These are phyloP conservation scores for Quercus aquifolioides DNA, from an alignment of 306 rosid species.

Conservation along the genomic window DNA sequence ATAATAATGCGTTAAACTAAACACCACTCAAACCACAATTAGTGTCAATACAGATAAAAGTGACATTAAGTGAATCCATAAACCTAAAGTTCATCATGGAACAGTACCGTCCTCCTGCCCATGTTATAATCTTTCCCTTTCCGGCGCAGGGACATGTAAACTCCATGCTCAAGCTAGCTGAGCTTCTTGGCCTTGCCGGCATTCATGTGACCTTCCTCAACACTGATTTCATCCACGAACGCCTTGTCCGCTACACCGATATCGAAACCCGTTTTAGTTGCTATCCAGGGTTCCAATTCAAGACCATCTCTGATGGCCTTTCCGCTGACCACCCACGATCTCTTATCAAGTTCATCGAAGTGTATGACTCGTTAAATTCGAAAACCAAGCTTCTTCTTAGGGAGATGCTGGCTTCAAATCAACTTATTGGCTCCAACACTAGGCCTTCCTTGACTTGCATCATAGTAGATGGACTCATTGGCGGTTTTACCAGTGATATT, in stretches of 20 bases:
- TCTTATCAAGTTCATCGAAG: neutral
- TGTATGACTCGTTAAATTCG: neutral
- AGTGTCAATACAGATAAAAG: no score
- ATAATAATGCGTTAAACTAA: no score
- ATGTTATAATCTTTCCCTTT: constrained; percentile 30
- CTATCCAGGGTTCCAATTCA: constrained; percentile 38
- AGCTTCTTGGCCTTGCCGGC: constrained; percentile 32
- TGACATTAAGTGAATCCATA: no score
- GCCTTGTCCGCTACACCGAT: constrained; percentile 21
- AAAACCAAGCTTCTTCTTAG: constrained; percentile 23
- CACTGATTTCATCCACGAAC: constrained; percentile 28
- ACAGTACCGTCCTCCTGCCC: neutral
- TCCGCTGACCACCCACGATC: constrained; percentile 7
- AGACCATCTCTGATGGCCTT: constrained; percentile 35
- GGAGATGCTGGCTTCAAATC: constrained; percentile 7
- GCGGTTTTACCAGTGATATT: constrained; percentile 22
- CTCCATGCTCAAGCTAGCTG: constrained; percentile 49
- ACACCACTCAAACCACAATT: no score
- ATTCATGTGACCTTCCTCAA: constrained; percentile 46
- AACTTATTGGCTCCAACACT: no score
- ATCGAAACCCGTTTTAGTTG: constrained; percentile 9
- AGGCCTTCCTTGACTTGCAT: constrained; percentile 17
- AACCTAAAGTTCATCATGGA: no score
- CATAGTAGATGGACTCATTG: constrained; percentile 36
- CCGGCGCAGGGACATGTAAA: constrained; percentile 42